Evolutionary conservation across 176 grass and related monocot species (phyloP).

Genomic region (Urochloa ruziziensis): DNA sequence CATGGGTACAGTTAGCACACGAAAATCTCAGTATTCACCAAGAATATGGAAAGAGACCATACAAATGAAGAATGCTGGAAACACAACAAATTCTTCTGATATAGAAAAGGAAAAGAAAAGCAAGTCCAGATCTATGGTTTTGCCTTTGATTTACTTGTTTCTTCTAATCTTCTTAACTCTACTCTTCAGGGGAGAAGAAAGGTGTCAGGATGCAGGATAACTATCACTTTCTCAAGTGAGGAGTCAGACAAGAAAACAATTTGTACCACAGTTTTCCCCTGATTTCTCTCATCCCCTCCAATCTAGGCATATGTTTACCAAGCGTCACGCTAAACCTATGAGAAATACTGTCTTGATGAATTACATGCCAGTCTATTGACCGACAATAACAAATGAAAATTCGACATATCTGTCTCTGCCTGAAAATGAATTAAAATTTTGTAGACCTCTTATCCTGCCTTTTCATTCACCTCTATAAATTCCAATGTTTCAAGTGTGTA

Average conservation of each 20-base stretch:
- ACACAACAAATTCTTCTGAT: neutral
- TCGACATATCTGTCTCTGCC: neutral
- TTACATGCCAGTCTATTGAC: no score
- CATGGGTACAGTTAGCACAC: neutral
- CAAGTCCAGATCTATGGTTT: neutral
- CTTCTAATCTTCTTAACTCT: neutral
- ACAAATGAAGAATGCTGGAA: neutral
- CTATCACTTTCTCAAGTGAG: neutral
- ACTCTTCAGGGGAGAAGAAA: slow-evolving; percentile 8
- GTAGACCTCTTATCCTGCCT: neutral
- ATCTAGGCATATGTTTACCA: neutral
- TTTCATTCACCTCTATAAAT: neutral
- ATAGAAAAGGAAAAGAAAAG: neutral
- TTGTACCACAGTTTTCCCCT: neutral
- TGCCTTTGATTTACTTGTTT: neutral
- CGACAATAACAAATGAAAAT: neutral
- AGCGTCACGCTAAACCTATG: no score
- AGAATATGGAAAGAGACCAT: neutral
- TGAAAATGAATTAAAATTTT: neutral
- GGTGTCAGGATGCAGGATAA: neutral
- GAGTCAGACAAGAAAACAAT: neutral
- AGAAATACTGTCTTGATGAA: no score
- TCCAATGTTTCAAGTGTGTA: slow-evolving; percentile 1
- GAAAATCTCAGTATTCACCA: neutral
- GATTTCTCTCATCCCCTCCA: neutral